A percentile compares a stretch with the other conserved stretches of the same genome.
phyloP scores from a whole-genome alignment of 2,329 filamentous ascomycete species.

The Fusarium fujikuroi region DNA sequence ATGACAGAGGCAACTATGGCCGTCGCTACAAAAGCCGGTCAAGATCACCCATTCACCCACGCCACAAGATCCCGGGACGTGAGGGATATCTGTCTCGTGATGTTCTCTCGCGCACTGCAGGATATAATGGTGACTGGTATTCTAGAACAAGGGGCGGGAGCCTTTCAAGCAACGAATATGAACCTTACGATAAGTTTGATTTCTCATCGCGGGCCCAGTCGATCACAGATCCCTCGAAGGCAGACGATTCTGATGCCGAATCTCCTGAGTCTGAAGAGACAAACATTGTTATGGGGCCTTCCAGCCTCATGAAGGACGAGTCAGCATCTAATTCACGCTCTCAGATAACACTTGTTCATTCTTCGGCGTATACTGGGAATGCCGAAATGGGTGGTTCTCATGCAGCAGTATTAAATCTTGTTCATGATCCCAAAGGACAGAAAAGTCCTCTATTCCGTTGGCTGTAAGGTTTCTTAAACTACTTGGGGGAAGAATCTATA shows the following conservation, averaged over 20 bases:
- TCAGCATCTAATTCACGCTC: slow-evolving; percentile 5
- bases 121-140: slow-evolving; percentile 10
- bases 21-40: slow-evolving; percentile 10
- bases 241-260: slow-evolving; percentile 47
- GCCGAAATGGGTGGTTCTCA: slow-evolving; percentile 52
- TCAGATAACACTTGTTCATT: slow-evolving; percentile 45
- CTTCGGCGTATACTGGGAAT: slow-evolving; percentile 53
- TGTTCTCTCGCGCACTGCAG: neutral
- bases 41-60: slow-evolving; percentile 9
- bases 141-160: slow-evolving; percentile 13
- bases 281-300: slow-evolving; percentile 15
- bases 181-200: slow-evolving; percentile 46
- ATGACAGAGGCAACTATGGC: neutral
- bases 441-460: slow-evolving; percentile 54
- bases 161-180: slow-evolving; percentile 42
- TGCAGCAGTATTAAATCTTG: slow-evolving; percentile 48
- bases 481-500: neutral
- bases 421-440: slow-evolving; percentile 48
- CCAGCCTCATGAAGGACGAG: slow-evolving; percentile 23
- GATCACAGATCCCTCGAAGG: slow-evolving; percentile 38
- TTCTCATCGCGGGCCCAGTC: slow-evolving; percentile 38
- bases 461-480: slow-evolving; percentile 46
- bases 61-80: neutral
- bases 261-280: slow-evolving; percentile 42
- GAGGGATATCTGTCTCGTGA: slow-evolving; percentile 7